Evolutionary conservation across 2,329 filamentous ascomycete species (phyloP).

Genomic region (Monosporascus sp.): DNA sequence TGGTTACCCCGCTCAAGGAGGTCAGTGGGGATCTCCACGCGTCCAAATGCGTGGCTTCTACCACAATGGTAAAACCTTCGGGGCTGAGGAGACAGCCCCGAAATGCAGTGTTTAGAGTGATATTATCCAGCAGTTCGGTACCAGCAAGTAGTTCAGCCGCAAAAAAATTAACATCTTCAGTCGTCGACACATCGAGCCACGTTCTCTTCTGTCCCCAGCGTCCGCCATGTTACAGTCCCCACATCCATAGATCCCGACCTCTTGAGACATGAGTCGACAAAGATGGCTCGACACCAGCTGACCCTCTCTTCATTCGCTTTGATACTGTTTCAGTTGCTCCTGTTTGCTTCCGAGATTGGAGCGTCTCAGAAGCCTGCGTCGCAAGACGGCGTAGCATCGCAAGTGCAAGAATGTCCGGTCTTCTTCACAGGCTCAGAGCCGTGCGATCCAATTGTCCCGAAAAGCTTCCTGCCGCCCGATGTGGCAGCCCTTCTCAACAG

Average conservation of each 20-base stretch:
- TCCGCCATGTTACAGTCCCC: background rate
- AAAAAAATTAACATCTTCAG: too few species aligned
- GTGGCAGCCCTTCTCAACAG: conserved; percentile 3
- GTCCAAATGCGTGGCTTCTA: too few species aligned
- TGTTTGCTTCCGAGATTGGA: background rate
- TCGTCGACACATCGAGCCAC: background rate
- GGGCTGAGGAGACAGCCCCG: too few species aligned
- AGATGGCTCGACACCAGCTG: background rate
- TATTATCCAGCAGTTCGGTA: too few species aligned
- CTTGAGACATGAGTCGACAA: background rate
- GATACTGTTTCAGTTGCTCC: background rate
- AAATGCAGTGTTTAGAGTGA: too few species aligned
- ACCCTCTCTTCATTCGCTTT: background rate
- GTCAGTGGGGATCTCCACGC: too few species aligned
- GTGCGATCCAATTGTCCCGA: conserved; percentile 20
- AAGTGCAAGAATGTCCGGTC: conserved; percentile 15
- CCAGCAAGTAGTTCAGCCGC: background rate
- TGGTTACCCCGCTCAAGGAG: too few species aligned
- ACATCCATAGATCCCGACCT: background rate
- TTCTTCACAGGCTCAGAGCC: conserved; percentile 12
- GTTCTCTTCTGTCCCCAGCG: background rate
- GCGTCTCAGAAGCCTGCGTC: background rate
- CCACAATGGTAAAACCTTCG: too few species aligned
- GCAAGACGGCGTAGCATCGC: background rate
- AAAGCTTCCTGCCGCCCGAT: conserved; percentile 17